Base-by-base conservation (phyloP, 2,329 filamentous ascomycete genomes). In the Ophiostoma ips region DNA sequence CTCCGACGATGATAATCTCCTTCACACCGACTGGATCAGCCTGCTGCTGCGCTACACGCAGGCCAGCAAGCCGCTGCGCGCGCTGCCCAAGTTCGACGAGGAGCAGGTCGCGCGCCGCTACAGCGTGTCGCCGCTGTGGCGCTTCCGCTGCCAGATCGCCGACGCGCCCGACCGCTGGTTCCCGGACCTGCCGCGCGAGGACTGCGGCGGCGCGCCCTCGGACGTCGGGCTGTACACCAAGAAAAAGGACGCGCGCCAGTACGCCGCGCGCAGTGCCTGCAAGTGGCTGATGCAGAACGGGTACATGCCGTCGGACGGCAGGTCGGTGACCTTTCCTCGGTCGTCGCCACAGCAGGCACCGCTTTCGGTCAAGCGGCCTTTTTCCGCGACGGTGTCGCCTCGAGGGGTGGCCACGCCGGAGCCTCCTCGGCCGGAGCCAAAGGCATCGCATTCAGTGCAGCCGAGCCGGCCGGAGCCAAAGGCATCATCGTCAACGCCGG, bases 231-330 rank as follows among this genome's bases (percentile, higher is more conserved):
- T 47, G 0, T 77, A 76, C 48, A 51, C 59, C 11, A 63, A 58
- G 24, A 77, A 77, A 56, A 77, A 73, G 64, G 70, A 70, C 34
- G 73, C 76, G 21, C 77, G 73, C 59, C 65, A 70, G 53, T 75
- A 71, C 54, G 74, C 75, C 1, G 73, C 75, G 19, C 68, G 67
- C 55, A 66, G 65, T 12, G 72, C 72, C 21, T 55, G 70, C 19
- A 59, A 65, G 8, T 73, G 66, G 62, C 62, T 75, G 15, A 57
- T 59, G 18, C 36, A 3, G 53, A 60, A 21, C 57, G 57, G 9
- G 53, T 56, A 40, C 31, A 64, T 68, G 60, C 57, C 57, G 2
- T 28, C 52, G 1, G 53, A 59, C 43, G 58, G 58, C 30, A 30
- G 46, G 9, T 53, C 52, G 19, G 53, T 58, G 13, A 51, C 48